Evolutionary conservation across 495 filamentous ascomycete species (phyloP).

Genomic region (Penicillium flavigenum): DNA sequence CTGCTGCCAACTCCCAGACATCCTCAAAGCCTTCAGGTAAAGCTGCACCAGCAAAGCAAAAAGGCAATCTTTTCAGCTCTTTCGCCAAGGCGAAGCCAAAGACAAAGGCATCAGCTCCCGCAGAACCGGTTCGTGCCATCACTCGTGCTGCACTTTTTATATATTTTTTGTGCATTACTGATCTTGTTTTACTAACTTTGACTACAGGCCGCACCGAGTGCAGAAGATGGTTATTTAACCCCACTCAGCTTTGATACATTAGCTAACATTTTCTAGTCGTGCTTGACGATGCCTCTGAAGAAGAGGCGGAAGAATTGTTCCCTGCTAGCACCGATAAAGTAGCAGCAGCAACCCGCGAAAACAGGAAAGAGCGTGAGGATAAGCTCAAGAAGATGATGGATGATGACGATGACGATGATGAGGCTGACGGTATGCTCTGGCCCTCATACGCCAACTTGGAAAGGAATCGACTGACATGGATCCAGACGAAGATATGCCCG

Average conservation of each 20-base stretch:
- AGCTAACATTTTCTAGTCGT: constrained; percentile 27
- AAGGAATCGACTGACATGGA: constrained; percentile 6
- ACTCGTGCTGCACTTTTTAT: neutral
- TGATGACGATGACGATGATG: constrained; percentile 47
- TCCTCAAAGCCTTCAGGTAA: constrained; percentile 37
- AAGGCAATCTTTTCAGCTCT: constrained; percentile 72
- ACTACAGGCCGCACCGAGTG: constrained; percentile 27
- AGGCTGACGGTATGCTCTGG: constrained; percentile 23
- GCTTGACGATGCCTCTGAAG: constrained; percentile 66
- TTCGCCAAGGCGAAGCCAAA: constrained; percentile 79
- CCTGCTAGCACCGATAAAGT: constrained; percentile 39
- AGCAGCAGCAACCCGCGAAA: constrained; percentile 47
- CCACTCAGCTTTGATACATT: neutral
- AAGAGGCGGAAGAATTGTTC: constrained; percentile 68
- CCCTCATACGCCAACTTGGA: neutral
- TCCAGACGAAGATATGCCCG: constrained; percentile 50
- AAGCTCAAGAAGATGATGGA: constrained; percentile 85
- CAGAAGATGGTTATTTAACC: constrained; percentile 54
- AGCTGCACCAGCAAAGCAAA: constrained; percentile 55
- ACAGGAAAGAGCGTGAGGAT: constrained; percentile 68
- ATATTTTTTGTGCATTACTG: constrained; percentile 11
- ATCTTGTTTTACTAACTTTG: constrained; percentile 14
- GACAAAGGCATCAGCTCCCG: constrained; percentile 50
- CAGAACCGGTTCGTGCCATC: constrained; percentile 31
- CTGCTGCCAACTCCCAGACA: constrained; percentile 26